Evolutionary conservation across 2,329 filamentous ascomycete genomes (phyloP).

Genomic region (Teratosphaeria viscida): DNA sequence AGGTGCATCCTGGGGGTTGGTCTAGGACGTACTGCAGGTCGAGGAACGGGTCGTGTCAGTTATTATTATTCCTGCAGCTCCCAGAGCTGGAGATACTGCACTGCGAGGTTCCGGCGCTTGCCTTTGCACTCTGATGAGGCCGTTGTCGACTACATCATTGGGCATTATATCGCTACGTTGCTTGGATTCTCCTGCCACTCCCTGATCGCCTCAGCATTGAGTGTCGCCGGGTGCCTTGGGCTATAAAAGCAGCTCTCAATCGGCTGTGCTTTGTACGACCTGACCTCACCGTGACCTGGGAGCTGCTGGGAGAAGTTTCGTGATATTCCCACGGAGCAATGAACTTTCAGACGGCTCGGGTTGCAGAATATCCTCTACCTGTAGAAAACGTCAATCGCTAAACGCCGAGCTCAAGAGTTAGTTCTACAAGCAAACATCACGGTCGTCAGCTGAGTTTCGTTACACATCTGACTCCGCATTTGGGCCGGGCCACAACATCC

Average conservation of each 20-base stretch:
- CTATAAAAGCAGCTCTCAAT: background rate
- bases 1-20: background rate
- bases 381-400: slow-evolving; percentile 21
- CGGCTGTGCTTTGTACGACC: background rate
- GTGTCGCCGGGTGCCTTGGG: background rate
- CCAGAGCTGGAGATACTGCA: background rate
- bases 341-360: slow-evolving; percentile 20
- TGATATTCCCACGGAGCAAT: slow-evolving; percentile 23
- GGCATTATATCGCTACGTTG: background rate
- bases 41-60: background rate
- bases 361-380: slow-evolving; percentile 17
- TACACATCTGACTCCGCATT: slow-evolving; percentile 1
- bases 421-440: background rate
- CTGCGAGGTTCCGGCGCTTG: background rate
- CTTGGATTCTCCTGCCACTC: background rate
- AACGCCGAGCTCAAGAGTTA: slow-evolving; percentile 1
- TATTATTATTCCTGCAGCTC: background rate
- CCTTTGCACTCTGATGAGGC: background rate
- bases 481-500: background rate
- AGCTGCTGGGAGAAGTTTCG: background rate
- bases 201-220: background rate
- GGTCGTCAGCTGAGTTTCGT: slow-evolving; percentile 2
- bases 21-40: background rate
- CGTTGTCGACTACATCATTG: background rate
- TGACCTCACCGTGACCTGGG: background rate